These are phyloP conservation scores for Aspergillus pseudonomiae DNA, from an alignment of 2,329 filamentous ascomycete genomes.

Conservation along the genomic window DNA sequence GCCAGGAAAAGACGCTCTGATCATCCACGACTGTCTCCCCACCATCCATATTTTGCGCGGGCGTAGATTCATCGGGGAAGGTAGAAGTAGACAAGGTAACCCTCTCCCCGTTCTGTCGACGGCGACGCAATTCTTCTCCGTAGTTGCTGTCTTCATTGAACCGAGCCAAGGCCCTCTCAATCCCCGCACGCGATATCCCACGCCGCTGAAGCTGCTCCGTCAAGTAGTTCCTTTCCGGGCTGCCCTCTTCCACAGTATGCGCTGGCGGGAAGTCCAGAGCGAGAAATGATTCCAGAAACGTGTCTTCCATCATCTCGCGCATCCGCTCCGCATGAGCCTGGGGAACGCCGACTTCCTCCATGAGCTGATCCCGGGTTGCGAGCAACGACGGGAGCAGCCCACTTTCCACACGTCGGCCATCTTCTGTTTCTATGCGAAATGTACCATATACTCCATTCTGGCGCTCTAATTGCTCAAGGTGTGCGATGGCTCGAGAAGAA, in stretches of 20 bases:
- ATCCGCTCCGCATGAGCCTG: constrained; percentile 44
- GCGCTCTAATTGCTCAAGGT: constrained; percentile 43
- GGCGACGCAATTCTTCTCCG: constrained; percentile 42
- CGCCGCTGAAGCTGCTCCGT: constrained; percentile 41
- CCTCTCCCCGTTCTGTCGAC: constrained; percentile 43
- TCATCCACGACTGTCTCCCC: constrained; percentile 44
- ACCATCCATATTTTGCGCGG: constrained; percentile 33
- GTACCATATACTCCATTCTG: constrained; percentile 47
- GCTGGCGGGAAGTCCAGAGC: constrained; percentile 43
- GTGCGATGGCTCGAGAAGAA: constrained; percentile 41
- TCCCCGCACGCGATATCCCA: constrained; percentile 42
- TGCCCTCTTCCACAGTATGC: constrained; percentile 38
- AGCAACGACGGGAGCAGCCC: constrained; percentile 47
- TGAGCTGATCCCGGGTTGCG: constrained; percentile 45
- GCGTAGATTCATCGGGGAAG: constrained; percentile 32
- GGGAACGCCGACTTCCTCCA: constrained; percentile 44
- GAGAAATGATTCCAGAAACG: constrained; percentile 47
- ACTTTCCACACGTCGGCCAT: constrained; percentile 45
- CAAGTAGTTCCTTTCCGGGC: constrained; percentile 40
- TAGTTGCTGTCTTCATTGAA: constrained; percentile 46
- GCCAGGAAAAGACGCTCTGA: constrained; percentile 50
- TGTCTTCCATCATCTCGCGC: constrained; percentile 49
- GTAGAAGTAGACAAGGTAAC: constrained; percentile 40
- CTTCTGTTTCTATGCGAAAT: constrained; percentile 46
- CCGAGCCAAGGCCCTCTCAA: constrained; percentile 39